Percentiles rank a stretch among this genome's conserved stretches.
These are phyloP conservation scores for Pestalotiopsis fici DNA, from an alignment of 2,329 filamentous ascomycete genomes.

Conservation along the genomic window DNA sequence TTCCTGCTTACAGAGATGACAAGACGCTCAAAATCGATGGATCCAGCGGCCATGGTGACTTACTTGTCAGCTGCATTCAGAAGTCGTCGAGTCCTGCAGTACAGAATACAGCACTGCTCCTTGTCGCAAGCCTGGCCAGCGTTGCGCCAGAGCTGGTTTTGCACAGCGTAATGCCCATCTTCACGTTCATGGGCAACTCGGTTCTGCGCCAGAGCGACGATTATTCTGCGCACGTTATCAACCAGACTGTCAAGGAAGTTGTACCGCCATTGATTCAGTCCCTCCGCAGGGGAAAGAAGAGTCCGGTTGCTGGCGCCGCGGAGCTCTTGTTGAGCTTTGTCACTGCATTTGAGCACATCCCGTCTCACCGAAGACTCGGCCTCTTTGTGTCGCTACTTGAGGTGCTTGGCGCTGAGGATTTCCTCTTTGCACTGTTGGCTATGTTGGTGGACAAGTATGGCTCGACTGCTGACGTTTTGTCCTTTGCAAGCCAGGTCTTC, in stretches of 20 bases:
- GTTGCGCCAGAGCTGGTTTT: slow-evolving; percentile 89
- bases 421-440: slow-evolving; percentile 82
- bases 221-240: slow-evolving; percentile 94
- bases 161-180: slow-evolving; percentile 98
- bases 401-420: slow-evolving; percentile 83
- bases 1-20: slow-evolving; percentile 71
- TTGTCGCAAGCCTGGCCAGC: slow-evolving; percentile 84
- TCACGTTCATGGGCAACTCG: slow-evolving; percentile 95
- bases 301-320: slow-evolving; percentile 77
- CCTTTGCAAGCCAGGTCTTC: slow-evolving; percentile 76
- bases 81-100: slow-evolving; percentile 90
- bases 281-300: slow-evolving; percentile 77
- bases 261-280: slow-evolving; percentile 89
- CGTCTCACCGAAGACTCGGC: slow-evolving; percentile 77
- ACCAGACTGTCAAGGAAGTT: slow-evolving; percentile 91
- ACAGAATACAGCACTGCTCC: slow-evolving; percentile 84
- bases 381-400: slow-evolving; percentile 84
- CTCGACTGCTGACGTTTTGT: slow-evolving; percentile 69
- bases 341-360: slow-evolving; percentile 94
- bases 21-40: slow-evolving; percentile 69
- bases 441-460: slow-evolving; percentile 92
- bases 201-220: slow-evolving; percentile 92
- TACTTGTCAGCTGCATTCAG: slow-evolving; percentile 92
- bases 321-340: slow-evolving; percentile 95
- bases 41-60: slow-evolving; percentile 79